Evolutionary conservation across 208 protist genomes (phyloP), one percentile per base, ranked within the genome.

Genomic region (Borovskyia barvae): DNA sequence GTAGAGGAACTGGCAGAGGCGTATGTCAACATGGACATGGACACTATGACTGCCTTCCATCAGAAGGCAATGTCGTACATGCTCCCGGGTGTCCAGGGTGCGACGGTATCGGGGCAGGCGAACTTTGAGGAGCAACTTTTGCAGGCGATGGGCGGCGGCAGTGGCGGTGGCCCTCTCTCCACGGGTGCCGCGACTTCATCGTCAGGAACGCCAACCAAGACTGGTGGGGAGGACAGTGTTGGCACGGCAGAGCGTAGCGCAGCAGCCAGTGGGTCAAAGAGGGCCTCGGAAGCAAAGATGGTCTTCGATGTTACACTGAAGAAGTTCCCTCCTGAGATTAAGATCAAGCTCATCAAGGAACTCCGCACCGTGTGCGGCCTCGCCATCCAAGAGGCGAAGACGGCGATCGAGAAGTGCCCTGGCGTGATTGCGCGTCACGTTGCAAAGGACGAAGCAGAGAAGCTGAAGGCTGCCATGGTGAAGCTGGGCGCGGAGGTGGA

Each of bases 271-370:
- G 24, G 68, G 2, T 32, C 69, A 0, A 68, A 47, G 8, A 90
- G 87, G 77, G 81, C 80, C 42, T 78, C 82, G 53, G 82, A 73
- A 22, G 85, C 83, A 53, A 90, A 90, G 58, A 67, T 39, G 1
- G 72, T 78, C 4, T 88, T 76, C 45, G 82, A 90, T 41, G 64
- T 93, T 4, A 79, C 87, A 19, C 66, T 93, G 25, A 83, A 79
- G 40, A 80, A 77, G 58, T 93, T 72, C 48, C 64, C 80, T 6
- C 63, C 82, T 14, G 77, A 82, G 43, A 90, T 78, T 53, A 90
- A 90, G 66, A 72, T 93, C 30, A 90, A 93, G 66, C 68, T 90
- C 5, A 93, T 93, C 59, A 90, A 90, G 68, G 86, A 93, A 66
- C 78, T 90, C 12, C 82, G 86, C 28, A 59, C 75, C 19, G 77